A percentile compares a stretch with the other conserved stretches of the same genome.
These are phyloP conservation scores for Nicotiana otophora DNA, from an alignment of 257 asterid species.

Conservation along the genomic window DNA sequence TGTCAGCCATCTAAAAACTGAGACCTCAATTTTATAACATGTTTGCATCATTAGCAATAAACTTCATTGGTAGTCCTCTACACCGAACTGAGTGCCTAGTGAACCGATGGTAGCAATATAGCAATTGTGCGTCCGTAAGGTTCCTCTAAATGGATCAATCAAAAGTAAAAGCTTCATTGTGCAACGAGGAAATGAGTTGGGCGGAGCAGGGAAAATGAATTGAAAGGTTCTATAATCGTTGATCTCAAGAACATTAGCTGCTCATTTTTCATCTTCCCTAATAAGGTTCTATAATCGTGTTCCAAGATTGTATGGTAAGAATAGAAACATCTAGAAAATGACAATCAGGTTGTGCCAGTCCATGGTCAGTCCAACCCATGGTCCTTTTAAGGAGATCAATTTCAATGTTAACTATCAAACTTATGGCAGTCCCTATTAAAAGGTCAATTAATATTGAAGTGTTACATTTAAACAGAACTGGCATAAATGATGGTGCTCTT, in stretches of 20 bases:
- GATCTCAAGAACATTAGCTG: not conserved
- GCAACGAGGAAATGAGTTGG: not conserved
- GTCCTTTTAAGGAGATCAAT: not conserved
- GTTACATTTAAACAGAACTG: not conserved
- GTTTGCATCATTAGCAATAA: not conserved
- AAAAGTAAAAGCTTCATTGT: not conserved
- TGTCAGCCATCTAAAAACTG: not conserved
- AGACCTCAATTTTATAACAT: not conserved
- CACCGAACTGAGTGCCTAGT: not conserved
- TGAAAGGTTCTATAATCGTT: not conserved
- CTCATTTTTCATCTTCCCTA: not conserved
- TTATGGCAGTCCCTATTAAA: not conserved
- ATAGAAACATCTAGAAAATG: not conserved
- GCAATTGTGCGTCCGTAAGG: not conserved
- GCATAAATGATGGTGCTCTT: not conserved
- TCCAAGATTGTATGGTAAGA: not conserved
- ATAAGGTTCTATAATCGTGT: not conserved
- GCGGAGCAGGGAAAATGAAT: not conserved
- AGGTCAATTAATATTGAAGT: not conserved
- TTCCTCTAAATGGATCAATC: not conserved
- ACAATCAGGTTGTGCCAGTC: not conserved
- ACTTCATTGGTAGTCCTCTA: not conserved
- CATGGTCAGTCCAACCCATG: not conserved
- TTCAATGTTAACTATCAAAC: not conserved
- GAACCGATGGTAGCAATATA: constrained; percentile 12